A percentile compares a stretch with the other conserved stretches of the same genome.
phyloP scores from a whole-genome alignment of 1,284 basidiomycete species.

The Ceratobasidium sp. region DNA sequence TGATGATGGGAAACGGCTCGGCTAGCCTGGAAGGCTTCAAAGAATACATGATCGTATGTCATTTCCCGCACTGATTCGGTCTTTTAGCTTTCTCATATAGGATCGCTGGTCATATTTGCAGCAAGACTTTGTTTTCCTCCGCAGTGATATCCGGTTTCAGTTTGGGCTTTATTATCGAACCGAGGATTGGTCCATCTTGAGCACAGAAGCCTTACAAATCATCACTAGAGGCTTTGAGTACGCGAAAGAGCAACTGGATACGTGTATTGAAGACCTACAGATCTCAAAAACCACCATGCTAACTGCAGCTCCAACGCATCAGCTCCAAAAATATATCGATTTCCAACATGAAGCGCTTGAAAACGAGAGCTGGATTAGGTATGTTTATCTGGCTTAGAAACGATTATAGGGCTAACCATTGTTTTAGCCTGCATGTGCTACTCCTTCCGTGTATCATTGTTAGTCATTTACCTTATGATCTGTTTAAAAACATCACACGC shows the following conservation, averaged over 20 bases:
- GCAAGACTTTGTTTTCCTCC: conserved; percentile 9
- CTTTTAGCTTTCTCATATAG: no score
- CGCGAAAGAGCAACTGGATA: background rate
- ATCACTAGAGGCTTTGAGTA: background rate
- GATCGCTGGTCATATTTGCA: background rate
- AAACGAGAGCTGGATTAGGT: conserved; percentile 5
- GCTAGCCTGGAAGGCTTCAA: background rate
- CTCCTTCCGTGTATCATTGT: background rate
- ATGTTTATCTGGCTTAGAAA: background rate
- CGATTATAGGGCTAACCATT: background rate
- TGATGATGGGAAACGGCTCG: background rate
- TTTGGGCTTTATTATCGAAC: background rate
- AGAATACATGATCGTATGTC: background rate
- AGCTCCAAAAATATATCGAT: background rate
- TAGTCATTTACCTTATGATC: background rate
- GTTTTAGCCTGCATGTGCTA: background rate
- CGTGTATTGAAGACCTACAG: background rate
- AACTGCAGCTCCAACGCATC: background rate
- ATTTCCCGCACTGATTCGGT: background rate
- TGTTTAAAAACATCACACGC: no score
- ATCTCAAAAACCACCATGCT: background rate
- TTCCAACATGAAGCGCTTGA: background rate
- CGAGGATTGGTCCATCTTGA: background rate
- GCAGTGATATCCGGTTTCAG: background rate
- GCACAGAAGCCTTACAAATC: background rate